These are phyloP conservation scores for Articulospora tetracladia DNA, from an alignment of 495 filamentous ascomycete species.

Conservation along the genomic window DNA sequence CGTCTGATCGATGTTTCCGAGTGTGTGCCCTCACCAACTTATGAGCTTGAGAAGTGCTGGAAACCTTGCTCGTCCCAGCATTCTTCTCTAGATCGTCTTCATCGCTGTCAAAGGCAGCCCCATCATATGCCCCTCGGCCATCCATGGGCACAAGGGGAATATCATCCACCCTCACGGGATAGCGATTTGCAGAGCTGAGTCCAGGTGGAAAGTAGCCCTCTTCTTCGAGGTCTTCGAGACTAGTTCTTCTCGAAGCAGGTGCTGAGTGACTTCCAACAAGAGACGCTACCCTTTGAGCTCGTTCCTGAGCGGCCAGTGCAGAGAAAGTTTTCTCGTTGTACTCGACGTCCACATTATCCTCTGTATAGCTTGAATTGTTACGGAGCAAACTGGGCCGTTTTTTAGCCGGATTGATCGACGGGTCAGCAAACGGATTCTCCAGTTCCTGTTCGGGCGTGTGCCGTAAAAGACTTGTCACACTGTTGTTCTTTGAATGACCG, in stretches of 20 bases:
- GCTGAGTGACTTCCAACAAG: slow-evolving; percentile 33
- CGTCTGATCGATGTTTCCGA: slow-evolving; percentile 22
- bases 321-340: slow-evolving; percentile 33
- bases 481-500: slow-evolving; percentile 14
- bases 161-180: slow-evolving; percentile 29
- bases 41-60: slow-evolving; percentile 38
- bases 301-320: slow-evolving; percentile 34
- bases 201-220: slow-evolving; percentile 7
- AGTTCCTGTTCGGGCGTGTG: slow-evolving; percentile 18
- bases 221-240: slow-evolving; percentile 31
- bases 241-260: slow-evolving; percentile 33
- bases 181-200: slow-evolving; percentile 4
- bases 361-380: slow-evolving; percentile 30
- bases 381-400: slow-evolving; percentile 32
- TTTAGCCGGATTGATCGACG: not conserved
- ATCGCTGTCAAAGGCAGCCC: slow-evolving; percentile 25
- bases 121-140: slow-evolving; percentile 26
- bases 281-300: slow-evolving; percentile 32
- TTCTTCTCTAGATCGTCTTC: slow-evolving; percentile 16
- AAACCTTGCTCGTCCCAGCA: slow-evolving; percentile 20
- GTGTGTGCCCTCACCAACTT: slow-evolving; percentile 51
- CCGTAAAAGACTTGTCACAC: slow-evolving; percentile 10
- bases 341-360: slow-evolving; percentile 21
- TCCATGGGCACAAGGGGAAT: slow-evolving; percentile 31
- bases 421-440: slow-evolving; percentile 19